Base-by-base conservation (phyloP, 1,284 basidiomycete genomes). In the Irpex sp. region DNA sequence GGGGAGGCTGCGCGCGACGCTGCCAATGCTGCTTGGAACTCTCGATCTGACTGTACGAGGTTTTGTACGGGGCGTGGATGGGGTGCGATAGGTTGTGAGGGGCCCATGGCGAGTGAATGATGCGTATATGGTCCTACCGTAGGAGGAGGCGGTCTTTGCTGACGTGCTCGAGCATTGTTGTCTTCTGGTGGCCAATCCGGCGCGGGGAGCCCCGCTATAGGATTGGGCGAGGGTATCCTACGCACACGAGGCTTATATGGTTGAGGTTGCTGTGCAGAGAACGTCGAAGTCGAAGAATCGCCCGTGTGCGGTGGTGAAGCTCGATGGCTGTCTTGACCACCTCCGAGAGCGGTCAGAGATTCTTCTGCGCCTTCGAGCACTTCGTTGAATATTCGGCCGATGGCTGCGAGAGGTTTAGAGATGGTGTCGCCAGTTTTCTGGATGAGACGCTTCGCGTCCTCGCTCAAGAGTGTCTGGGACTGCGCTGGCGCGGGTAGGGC, bases 361-460 rank as follows among this genome's bases (percentile, higher is more conserved):
- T 76, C 76, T 59, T 79, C 79, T 2, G 77, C 74, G 52, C 76
- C 76, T 68, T 93, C 91, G 6, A 93, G 75, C 0, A 88, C 91
- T 63, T 90, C 91, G 68, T 83, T 90, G 72, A 97, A 90, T 66
- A 97, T 94, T 64, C 91, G 86, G 8, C 93, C 86, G 60, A 97
- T 91, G 1, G 94, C 93, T 65, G 81, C 92, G 11, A 97, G 81
- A 4, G 95, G 95, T 72, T 94, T 94, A 13, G 89, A 92, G 63
- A 97, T 89, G 0, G 87, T 92, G 71, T 95, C 93, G 4, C 94
- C 92, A 0, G 94, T 96, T 71, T 91, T 89, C 75, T 94, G 91
- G 62, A 97, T 81, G 54, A 97, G 85, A 15, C 88, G 83, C 52
- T 86, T 85, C 0, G 95, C 94, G 71, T 95, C 92, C 63, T 93